Conservation (phyloP, 441 rosid species). For the Adansonia madagascariensis region DNA sequence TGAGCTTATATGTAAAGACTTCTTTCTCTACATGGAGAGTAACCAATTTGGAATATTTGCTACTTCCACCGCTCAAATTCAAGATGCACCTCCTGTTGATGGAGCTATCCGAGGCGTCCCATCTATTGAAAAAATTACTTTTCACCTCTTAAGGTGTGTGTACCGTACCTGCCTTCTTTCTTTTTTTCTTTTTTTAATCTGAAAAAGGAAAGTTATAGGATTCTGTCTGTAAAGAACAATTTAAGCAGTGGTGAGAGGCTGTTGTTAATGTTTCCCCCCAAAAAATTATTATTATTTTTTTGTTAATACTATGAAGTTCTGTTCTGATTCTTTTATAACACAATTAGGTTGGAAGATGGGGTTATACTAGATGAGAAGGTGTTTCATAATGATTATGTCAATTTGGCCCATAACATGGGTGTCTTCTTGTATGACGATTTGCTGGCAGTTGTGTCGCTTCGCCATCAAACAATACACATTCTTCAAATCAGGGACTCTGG, state of each 20-base stretch:
- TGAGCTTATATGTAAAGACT: constrained; percentile 90
- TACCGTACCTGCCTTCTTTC: not conserved
- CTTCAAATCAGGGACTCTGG: constrained; percentile 94
- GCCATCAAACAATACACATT: constrained; percentile 85
- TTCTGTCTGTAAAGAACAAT: not conserved
- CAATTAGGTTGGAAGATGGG: constrained; percentile 81
- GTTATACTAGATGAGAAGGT: constrained; percentile 77
- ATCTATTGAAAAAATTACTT: constrained; percentile 80
- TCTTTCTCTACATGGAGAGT: constrained; percentile 74
- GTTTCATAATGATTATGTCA: constrained; percentile 79
- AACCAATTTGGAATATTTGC: constrained; percentile 83
- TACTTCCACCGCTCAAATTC: constrained; percentile 86
- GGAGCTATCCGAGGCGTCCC: constrained; percentile 89
- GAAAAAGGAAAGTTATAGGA: not conserved
- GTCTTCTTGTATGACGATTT: constrained; percentile 90
- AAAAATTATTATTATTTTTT: not conserved
- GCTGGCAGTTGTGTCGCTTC: constrained; percentile 80
- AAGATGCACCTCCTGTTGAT: constrained; percentile 68
- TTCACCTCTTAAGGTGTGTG: constrained; percentile 73
- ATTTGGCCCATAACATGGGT: constrained; percentile 76
- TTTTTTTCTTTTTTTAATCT: too few species aligned
- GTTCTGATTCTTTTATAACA: constrained; percentile 13
- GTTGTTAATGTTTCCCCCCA: too few species aligned
- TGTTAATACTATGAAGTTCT: not conserved
- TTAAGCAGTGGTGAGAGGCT: too few species aligned